Conservation (phyloP, 2,329 filamentous ascomycete species). For the Diaporthe longicolla region DNA sequence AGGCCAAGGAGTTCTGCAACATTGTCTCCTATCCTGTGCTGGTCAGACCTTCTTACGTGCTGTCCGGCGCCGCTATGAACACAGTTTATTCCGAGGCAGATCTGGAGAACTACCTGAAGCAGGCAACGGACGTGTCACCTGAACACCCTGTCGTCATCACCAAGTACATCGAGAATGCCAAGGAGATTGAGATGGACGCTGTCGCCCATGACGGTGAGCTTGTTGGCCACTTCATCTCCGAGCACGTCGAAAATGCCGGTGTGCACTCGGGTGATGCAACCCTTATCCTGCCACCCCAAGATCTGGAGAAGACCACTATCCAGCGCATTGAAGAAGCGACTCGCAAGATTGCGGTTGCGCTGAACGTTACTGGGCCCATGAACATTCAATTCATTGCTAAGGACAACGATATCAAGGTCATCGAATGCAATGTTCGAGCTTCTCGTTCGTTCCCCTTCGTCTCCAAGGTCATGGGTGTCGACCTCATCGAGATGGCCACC, state of each 20-base stretch:
- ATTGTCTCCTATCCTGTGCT: slow-evolving; percentile 93
- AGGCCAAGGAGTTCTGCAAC: slow-evolving; percentile 88
- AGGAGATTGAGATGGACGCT: slow-evolving; percentile 99
- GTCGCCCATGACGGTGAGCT: slow-evolving; percentile 91
- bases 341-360: slow-evolving; percentile 90
- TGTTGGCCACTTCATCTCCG: slow-evolving; percentile 96
- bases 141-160: slow-evolving; percentile 98
- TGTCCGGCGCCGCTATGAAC: slow-evolving; percentile 99
- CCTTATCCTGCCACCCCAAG: slow-evolving; percentile 93
- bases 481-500: slow-evolving; percentile 98
- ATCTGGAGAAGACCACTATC: slow-evolving; percentile 90
- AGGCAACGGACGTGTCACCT: slow-evolving; percentile 92
- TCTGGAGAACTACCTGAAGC: slow-evolving; percentile 87
- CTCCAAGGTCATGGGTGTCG: slow-evolving; percentile 97
- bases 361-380: slow-evolving; percentile 96
- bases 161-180: slow-evolving; percentile 99
- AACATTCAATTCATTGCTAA: slow-evolving; percentile 99
- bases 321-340: slow-evolving; percentile 94
- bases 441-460: slow-evolving; percentile 98
- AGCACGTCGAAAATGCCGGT: slow-evolving; percentile 98
- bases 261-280: slow-evolving; percentile 99
- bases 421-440: slow-evolving; percentile 97
- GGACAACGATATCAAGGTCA: slow-evolving; percentile 99
- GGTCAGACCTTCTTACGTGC: slow-evolving; percentile 94
- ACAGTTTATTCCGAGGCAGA: slow-evolving; percentile 98